These are phyloP conservation scores for Claviceps capensis DNA, from an alignment of 2,329 filamentous ascomycete genomes.

Conservation along the genomic window DNA sequence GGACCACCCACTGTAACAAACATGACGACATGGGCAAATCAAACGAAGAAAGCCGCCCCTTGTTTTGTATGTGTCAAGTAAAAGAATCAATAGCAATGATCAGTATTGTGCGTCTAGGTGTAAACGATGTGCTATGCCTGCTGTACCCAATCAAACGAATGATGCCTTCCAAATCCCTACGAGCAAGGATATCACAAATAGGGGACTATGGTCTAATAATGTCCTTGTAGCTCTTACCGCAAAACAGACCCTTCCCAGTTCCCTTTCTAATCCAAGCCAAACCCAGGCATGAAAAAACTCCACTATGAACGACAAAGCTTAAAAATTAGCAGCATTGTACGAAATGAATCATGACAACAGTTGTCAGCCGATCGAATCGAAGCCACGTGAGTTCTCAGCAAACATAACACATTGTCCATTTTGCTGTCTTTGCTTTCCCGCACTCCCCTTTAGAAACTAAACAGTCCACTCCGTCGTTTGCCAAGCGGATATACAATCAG, in stretches of 20 bases:
- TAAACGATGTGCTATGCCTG: neutral
- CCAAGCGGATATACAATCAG: slow-evolving; percentile 42
- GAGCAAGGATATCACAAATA: neutral
- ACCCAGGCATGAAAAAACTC: neutral
- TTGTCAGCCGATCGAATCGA: neutral
- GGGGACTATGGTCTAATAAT: too few relatives aligned
- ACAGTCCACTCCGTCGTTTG: slow-evolving; percentile 43
- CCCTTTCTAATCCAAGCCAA: neutral
- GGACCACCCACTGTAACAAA: too few relatives aligned
- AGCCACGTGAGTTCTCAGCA: neutral
- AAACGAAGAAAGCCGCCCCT: too few relatives aligned
- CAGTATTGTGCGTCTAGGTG: neutral
- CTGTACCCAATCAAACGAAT: neutral
- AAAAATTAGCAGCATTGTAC: neutral
- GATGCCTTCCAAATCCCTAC: neutral
- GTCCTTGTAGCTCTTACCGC: too few relatives aligned
- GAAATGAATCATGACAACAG: neutral
- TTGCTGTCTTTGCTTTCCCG: neutral
- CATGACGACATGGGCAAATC: too few relatives aligned
- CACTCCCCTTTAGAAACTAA: slow-evolving; percentile 30
- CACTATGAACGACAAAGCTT: neutral
- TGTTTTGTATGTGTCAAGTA: neutral
- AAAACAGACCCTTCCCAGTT: too few relatives aligned
- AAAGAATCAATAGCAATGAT: neutral
- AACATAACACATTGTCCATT: neutral